Conservation (phyloP, 768 basidiomycete species). For the Hygrocybe punicea region DNA sequence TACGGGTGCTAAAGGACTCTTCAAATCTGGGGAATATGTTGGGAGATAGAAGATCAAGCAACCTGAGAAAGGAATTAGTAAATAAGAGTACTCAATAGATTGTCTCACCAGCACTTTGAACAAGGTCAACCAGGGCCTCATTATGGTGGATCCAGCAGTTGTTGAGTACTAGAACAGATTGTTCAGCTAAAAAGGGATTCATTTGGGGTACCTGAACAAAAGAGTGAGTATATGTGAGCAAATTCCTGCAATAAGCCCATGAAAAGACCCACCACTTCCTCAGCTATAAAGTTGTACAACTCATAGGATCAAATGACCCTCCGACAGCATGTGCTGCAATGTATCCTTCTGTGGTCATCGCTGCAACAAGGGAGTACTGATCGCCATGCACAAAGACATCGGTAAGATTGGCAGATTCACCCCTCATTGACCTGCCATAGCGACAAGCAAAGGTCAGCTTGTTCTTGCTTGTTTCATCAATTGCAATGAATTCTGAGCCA, state of each 20-base stretch:
- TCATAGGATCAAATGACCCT: constrained; percentile 33
- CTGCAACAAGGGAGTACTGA: constrained; percentile 33
- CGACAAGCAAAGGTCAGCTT: constrained; percentile 21
- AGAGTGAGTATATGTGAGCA: constrained; percentile 1
- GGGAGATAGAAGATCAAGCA: constrained; percentile 30
- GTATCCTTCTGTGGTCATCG: constrained; percentile 35
- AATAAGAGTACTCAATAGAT: constrained; percentile 4
- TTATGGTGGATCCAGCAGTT: constrained; percentile 40
- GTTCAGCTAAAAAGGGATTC: constrained; percentile 30
- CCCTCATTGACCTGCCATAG: constrained; percentile 18
- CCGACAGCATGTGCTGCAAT: constrained; percentile 29
- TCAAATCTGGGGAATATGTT: constrained; percentile 38
- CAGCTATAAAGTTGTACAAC: constrained; percentile 37
- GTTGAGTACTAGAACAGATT: constrained; percentile 35
- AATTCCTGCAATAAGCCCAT: neutral
- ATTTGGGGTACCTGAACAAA: constrained; percentile 30
- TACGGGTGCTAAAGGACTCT: constrained; percentile 32
- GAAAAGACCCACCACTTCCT: constrained; percentile 36
- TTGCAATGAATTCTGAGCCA: constrained; percentile 7
- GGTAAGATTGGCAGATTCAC: constrained; percentile 16
- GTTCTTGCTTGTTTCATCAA: constrained; percentile 31
- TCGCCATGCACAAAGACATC: constrained; percentile 27
- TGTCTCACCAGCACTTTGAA: constrained; percentile 22
- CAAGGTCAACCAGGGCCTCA: constrained; percentile 25
- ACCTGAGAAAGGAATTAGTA: too few species aligned